Base-by-base conservation (phyloP, 2,329 filamentous ascomycete species). In the Lachnellula suecica region DNA sequence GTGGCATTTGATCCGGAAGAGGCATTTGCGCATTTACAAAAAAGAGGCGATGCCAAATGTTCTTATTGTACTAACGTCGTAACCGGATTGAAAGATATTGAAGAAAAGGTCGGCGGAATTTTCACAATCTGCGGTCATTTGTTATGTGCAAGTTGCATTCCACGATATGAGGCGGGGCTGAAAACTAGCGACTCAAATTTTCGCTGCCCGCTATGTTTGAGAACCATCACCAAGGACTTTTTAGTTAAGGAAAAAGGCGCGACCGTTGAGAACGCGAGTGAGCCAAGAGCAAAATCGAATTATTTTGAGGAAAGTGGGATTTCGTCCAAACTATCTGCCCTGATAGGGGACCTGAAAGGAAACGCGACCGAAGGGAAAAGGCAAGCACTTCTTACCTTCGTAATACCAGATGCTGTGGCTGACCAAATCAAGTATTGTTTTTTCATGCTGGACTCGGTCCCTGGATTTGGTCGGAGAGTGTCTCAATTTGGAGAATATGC, bases 81-180 rank as follows among this genome's bases (percentile, higher is more conserved):
- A n/a, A 42, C 34, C 1, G 51, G 48, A 5, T 35, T 57, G 8
- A 42, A 45, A 34, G 25, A 20, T 11, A 6, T 49, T 7, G 51
- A 41, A n/a, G 49, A 54, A 2, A 41, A 47, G 24, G 8, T 17
- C n/a, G 23, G 34, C 11, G 57, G 57, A 2, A 43, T 46, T 17
- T 50, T 53, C 24, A 59, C 51, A 9, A 15, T 37, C 20, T 57
- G 57, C 34, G 57, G 57, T 5, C 57, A 59, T 34, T 47, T 59
- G 15, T 34, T 57, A 13, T 59, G 57, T 22, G 38, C 35, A 4
- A 43, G 31, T 24, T 59, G 57, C 25, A 17, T 49, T 29, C 43
- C 49, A 13, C 25, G 35, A n/a, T 54, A 45, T 27, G 22, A 57
- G n/a, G 8, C 29, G 7, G 29, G 43, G 2, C 43, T 57, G 15